These are phyloP conservation scores for Blastocrithidia nonstop DNA, from an alignment of 208 protist species.

Conservation along the genomic window DNA sequence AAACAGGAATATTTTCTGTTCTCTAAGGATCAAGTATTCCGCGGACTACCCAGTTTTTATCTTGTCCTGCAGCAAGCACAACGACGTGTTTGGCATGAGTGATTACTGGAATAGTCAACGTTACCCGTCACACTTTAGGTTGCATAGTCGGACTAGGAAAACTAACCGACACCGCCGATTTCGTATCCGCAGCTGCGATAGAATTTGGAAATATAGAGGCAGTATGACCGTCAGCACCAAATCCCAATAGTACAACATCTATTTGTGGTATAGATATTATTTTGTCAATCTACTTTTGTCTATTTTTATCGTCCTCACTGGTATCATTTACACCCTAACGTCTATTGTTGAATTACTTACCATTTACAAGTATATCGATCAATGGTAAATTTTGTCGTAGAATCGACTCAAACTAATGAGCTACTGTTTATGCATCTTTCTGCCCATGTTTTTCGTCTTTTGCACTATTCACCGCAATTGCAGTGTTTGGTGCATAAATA, in stretches of 20 bases:
- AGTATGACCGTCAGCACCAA: constrained; percentile 70
- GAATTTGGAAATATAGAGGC: constrained; percentile 70
- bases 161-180: constrained; percentile 19
- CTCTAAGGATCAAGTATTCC: constrained; percentile 19
- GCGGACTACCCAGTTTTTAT: constrained; percentile 58
- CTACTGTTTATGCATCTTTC: constrained; percentile 19
- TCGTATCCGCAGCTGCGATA: constrained; percentile 16
- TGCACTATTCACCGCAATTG: constrained; percentile 12
- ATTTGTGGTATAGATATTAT: constrained; percentile 18
- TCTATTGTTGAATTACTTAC: not conserved
- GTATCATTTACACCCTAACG: too few species aligned
- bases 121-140: constrained; percentile 70
- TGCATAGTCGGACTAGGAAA: constrained; percentile 62
- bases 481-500: constrained; percentile 22
- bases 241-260: constrained; percentile 66
- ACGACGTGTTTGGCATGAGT: constrained; percentile 46
- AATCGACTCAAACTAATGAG: constrained; percentile 16
- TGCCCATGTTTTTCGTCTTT: constrained; percentile 9
- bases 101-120: constrained; percentile 46
- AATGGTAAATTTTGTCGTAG: constrained; percentile 9
- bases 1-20: constrained; percentile 12
- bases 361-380: not conserved
- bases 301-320: too few species aligned
- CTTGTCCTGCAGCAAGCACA: constrained; percentile 37
- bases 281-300: not conserved